Percentiles rank a stretch among this genome's conserved stretches.
These are phyloP conservation scores for Metarhizium rileyi DNA, from an alignment of 2,329 filamentous ascomycete genomes.

Conservation along the genomic window DNA sequence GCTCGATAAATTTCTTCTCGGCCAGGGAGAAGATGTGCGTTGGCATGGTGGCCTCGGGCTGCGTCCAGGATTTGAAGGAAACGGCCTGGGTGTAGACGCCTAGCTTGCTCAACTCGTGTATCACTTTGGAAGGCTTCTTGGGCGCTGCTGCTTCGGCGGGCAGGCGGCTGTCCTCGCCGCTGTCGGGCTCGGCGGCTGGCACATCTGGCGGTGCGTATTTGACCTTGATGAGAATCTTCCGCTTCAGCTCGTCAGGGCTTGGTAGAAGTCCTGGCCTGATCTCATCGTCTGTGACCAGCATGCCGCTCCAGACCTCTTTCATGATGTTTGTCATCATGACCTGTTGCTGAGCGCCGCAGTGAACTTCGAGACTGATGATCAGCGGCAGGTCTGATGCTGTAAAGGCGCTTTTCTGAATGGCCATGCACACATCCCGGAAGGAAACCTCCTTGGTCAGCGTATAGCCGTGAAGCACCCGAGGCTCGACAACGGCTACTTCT, in stretches of 20 bases:
- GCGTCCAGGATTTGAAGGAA: constrained; percentile 68
- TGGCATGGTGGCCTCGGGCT: constrained; percentile 58
- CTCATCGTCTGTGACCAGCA: constrained; percentile 51
- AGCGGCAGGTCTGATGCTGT: constrained; percentile 65
- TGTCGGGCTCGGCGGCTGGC: constrained; percentile 19
- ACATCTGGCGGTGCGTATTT: constrained; percentile 50
- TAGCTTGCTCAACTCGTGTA: constrained; percentile 62
- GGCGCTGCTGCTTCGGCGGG: constrained; percentile 30
- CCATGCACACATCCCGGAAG: constrained; percentile 75
- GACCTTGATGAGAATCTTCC: constrained; percentile 79
- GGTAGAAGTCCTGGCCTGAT: constrained; percentile 45
- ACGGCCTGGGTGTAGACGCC: constrained; percentile 79
- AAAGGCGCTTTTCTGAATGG: constrained; percentile 74
- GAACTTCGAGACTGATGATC: constrained; percentile 92
- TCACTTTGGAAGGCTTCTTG: constrained; percentile 52
- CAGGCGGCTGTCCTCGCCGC: constrained; percentile 26
- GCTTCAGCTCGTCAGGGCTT: constrained; percentile 57
- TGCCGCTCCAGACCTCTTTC: constrained; percentile 67
- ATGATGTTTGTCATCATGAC: constrained; percentile 89
- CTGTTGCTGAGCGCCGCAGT: constrained; percentile 73
- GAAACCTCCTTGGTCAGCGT: constrained; percentile 82
- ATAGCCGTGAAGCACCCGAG: constrained; percentile 76
- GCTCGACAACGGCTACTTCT: constrained; percentile 43
- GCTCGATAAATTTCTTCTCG: constrained; percentile 53
- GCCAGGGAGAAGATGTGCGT: constrained; percentile 61